phyloP scores from a whole-genome alignment of 2,329 filamentous ascomycete species.

The Thermothelomyces thermophilus region DNA sequence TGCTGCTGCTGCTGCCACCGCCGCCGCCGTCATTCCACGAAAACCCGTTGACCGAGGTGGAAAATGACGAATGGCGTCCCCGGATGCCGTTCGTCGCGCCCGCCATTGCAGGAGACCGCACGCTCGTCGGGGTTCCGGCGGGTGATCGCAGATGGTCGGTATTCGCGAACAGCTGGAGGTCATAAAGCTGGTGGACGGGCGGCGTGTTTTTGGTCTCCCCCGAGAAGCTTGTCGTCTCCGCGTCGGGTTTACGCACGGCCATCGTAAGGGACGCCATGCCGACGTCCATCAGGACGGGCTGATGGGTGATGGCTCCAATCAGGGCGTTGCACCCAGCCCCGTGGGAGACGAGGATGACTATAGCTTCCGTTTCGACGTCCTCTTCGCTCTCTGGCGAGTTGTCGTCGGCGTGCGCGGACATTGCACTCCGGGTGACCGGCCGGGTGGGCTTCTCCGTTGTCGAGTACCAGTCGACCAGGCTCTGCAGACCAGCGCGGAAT shows the following conservation, averaged over 20 bases:
- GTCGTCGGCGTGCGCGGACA: conserved; percentile 34
- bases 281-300: conserved; percentile 86
- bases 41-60: conserved; percentile 26
- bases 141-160: conserved; percentile 61
- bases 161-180: conserved; percentile 67
- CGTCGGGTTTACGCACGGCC: conserved; percentile 57
- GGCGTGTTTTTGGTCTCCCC: conserved; percentile 23
- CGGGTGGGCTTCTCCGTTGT: conserved; percentile 46
- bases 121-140: conserved; percentile 30
- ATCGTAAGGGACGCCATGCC: conserved; percentile 86
- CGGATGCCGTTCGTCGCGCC: conserved; percentile 30
- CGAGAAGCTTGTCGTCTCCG: conserved; percentile 26
- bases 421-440: conserved; percentile 44
- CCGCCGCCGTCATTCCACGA: conserved; percentile 25
- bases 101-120: conserved; percentile 29
- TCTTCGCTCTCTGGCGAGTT: conserved; percentile 31
- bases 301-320: conserved; percentile 83
- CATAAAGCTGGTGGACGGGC: conserved; percentile 57
- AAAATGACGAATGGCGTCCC: conserved; percentile 38
- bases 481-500: conserved; percentile 72
- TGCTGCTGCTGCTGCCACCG: too few relatives aligned
- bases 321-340: conserved; percentile 94
- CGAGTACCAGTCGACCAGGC: conserved; percentile 77
- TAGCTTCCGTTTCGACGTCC: conserved; percentile 61
- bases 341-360: conserved; percentile 85